Evolutionary conservation across 805 yeast genomes (phyloP).

Genomic region (Hemisphaericaspora nanyangensis): DNA sequence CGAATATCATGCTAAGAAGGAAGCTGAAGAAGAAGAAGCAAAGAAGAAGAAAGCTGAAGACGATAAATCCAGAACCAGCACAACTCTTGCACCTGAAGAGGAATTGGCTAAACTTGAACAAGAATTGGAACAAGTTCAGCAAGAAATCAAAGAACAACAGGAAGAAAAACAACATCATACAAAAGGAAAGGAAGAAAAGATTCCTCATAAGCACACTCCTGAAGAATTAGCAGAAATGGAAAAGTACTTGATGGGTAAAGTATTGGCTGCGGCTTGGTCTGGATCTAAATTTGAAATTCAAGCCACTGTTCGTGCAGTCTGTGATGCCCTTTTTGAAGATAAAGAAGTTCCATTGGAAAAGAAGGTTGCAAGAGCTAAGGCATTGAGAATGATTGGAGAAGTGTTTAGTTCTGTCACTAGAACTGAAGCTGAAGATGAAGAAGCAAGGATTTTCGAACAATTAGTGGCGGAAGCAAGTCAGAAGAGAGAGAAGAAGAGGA

Average conservation of each 20-base stretch:
- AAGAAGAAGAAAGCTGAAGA: conserved; percentile 13
- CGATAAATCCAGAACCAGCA: conserved; percentile 12
- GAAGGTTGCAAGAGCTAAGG: conserved; percentile 59
- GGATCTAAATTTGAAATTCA: conserved; percentile 78
- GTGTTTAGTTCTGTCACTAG: conserved; percentile 58
- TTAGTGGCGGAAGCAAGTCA: conserved; percentile 49
- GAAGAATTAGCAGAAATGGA: conserved; percentile 71
- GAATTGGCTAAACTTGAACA: conserved; percentile 17
- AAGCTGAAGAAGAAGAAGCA: conserved; percentile 25
- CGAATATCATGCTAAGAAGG: conserved; percentile 39
- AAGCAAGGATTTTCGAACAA: conserved; percentile 74
- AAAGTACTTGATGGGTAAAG: conserved; percentile 72
- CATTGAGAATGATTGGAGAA: conserved; percentile 56
- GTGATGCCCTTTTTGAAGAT: conserved; percentile 63
- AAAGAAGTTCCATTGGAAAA: conserved; percentile 43
- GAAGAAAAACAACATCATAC: conserved; percentile 6
- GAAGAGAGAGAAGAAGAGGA: conserved; percentile 35
- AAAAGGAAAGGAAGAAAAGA: conserved; percentile 12
- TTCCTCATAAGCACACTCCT: conserved; percentile 42
- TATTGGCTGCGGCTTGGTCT: conserved; percentile 80
- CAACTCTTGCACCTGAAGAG: conserved; percentile 14
- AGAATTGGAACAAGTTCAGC: conserved; percentile 13
- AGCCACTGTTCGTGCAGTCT: conserved; percentile 66
- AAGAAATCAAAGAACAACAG: conserved; percentile 12
- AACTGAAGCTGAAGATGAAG: conserved; percentile 67